Percentiles rank a stretch among this genome's conserved stretches.
These are phyloP conservation scores for Tetrapisispora arboricola DNA, from an alignment of 805 yeast species.

Conservation along the genomic window DNA sequence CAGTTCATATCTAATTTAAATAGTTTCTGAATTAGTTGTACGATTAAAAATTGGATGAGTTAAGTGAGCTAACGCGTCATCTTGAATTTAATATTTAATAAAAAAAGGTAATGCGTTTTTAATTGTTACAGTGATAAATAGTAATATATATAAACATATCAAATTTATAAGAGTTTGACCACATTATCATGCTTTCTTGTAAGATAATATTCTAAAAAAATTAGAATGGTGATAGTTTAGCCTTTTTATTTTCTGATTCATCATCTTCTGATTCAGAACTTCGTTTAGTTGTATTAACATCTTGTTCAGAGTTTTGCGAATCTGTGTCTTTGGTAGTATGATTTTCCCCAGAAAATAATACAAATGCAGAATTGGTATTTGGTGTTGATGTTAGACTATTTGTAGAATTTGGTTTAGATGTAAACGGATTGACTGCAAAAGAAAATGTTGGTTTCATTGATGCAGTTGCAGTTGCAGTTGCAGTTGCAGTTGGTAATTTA, in stretches of 20 bases:
- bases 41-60: too few species aligned
- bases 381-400: neutral
- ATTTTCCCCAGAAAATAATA: neutral
- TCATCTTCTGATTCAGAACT: neutral
- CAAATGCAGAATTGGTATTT: neutral
- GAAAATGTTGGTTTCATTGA: slow-evolving; percentile 11
- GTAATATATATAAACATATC: neutral
- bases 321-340: neutral
- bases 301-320: neutral
- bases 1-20: too few species aligned
- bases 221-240: neutral
- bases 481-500: slow-evolving; percentile 1
- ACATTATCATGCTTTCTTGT: neutral
- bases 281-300: neutral
- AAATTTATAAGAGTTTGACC: neutral
- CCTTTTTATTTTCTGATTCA: neutral
- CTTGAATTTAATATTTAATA: too few species aligned
- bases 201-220: too few species aligned
- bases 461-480: slow-evolving; percentile 2
- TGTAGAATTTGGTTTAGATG: neutral
- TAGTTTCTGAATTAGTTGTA: too few species aligned
- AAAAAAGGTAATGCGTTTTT: too few species aligned
- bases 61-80: too few species aligned
- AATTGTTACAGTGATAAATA: too few species aligned
- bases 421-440: slow-evolving; percentile 5